Evolutionary conservation across 1,139 yeast species (phyloP).

Genomic region (Spencermartinsiella ligniputridi): DNA sequence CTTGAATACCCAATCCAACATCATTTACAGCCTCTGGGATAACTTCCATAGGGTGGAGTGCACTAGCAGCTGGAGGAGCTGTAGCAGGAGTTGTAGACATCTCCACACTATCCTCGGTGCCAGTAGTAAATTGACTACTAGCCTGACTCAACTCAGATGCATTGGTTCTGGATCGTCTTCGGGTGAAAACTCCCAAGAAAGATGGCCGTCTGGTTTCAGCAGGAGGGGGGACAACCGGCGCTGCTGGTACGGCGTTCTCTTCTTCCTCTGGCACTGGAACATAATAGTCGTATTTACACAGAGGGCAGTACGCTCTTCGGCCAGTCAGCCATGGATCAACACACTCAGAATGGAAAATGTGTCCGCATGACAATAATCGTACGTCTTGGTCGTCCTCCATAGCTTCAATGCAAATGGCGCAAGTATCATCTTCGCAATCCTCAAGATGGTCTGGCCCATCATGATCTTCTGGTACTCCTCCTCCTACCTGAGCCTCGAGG

Average conservation of each 20-base stretch:
- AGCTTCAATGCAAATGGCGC: constrained; percentile 74
- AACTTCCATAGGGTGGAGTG: constrained; percentile 1
- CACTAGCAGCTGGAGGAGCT: background rate
- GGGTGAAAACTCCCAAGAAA: background rate
- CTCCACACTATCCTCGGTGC: background rate
- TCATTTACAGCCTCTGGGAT: background rate
- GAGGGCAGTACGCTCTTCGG: constrained; percentile 78
- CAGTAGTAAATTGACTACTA: background rate
- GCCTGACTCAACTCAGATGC: constrained; percentile 1
- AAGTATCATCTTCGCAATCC: constrained; percentile 55
- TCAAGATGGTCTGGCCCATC: constrained; percentile 17
- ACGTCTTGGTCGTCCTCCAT: constrained; percentile 61
- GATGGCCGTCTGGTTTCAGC: background rate
- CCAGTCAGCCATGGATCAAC: constrained; percentile 79
- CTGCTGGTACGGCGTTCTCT: constrained; percentile 7
- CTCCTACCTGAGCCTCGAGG: constrained; percentile 15
- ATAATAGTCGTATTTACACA: constrained; percentile 55
- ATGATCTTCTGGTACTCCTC: constrained; percentile 6
- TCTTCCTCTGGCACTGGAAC: constrained; percentile 25
- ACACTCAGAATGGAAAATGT: constrained; percentile 76
- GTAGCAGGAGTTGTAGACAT: background rate
- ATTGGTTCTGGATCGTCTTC: background rate
- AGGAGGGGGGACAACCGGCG: constrained; percentile 1
- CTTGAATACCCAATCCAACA: too few relatives aligned
- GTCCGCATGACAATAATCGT: constrained; percentile 76